Evolutionary conservation across 257 asterid species (phyloP).

Genomic region (Plantago major): DNA sequence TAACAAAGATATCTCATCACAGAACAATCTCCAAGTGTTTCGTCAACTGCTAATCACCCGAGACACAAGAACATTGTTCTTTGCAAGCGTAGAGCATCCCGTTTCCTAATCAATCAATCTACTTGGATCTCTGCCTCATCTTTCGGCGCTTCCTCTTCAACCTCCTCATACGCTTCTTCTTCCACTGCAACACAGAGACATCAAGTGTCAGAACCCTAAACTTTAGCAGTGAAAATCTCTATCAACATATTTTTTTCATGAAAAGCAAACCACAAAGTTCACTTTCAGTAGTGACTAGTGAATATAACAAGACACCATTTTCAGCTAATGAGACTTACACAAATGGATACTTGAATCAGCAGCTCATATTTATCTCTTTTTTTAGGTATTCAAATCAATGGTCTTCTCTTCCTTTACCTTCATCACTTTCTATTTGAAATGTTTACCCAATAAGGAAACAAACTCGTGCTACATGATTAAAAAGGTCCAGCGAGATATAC

Average conservation of each 20-base stretch:
- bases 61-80: not conserved
- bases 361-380: too few species aligned
- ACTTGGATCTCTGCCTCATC: conserved; percentile 22
- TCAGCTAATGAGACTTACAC: too few species aligned
- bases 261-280: not conserved
- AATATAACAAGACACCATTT: too few species aligned
- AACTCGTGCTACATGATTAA: too few species aligned
- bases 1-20: not conserved
- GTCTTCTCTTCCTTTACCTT: too few species aligned
- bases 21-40: not conserved
- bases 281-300: too few species aligned
- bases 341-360: too few species aligned
- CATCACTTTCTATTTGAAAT: too few species aligned
- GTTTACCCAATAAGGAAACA: too few species aligned
- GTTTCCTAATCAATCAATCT: not conserved
- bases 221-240: not conserved
- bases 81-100: not conserved
- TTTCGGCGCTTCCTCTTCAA: conserved; percentile 25
- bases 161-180: conserved; percentile 24
- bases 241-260: not conserved
- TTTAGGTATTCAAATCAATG: too few species aligned
- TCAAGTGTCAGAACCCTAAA: not conserved
- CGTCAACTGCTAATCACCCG: not conserved
- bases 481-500: too few species aligned
- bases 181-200: conserved; percentile 3